Base-by-base conservation (phyloP, 371 early-diverging fungal genomes). In the Mucor indicus region DNA sequence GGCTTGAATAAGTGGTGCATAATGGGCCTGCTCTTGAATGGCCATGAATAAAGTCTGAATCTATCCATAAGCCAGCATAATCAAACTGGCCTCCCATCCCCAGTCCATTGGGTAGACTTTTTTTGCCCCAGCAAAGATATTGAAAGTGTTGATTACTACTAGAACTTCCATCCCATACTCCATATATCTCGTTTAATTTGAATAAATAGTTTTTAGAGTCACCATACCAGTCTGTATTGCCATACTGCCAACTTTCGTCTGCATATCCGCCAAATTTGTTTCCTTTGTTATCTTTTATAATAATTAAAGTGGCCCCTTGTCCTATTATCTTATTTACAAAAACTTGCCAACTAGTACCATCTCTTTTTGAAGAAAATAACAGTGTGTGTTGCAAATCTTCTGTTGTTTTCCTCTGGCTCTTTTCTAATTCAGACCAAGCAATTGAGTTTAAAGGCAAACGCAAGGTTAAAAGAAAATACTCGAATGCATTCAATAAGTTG, bases 71-170 rank as follows among this genome's bases (percentile, higher is more conserved):
- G 2, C 91, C 93, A 59, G 85, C 87, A 57, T 91, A 91, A 2
- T 84, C 84, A 30, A 91, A 62, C 55, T 95, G 93, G 1, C 91
- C 91, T 15, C 91, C 93, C 64, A 90, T 78, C 0, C 85, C 91
- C 23, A 90, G 62, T 63, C 93, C 93, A 65, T 93, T 95, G 0
- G 92, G 86, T 22, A 92, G 64, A n/a, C 89, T 90, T 62, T 86
- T 76, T 21, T 84, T 88, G 4, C 87, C 89, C 57, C 79, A 84
- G 50, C 91, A 90, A 32, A 91, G 67, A 60, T 93, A 93, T 49
- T 90, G 88, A 55, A 80, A 91, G 62, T 93, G 82, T 27, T 60
- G 44, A 64, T 95, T 95, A 1, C 70, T 69, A 0, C 79, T 59
- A 3, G 74, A 69, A 0, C 79, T 59, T 0, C 44, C 64, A 5